A percentile compares a stretch with the other conserved stretches of the same genome.
phyloP scores from a whole-genome alignment of 1,139 yeast genomes.

The Candida sp. region DNA sequence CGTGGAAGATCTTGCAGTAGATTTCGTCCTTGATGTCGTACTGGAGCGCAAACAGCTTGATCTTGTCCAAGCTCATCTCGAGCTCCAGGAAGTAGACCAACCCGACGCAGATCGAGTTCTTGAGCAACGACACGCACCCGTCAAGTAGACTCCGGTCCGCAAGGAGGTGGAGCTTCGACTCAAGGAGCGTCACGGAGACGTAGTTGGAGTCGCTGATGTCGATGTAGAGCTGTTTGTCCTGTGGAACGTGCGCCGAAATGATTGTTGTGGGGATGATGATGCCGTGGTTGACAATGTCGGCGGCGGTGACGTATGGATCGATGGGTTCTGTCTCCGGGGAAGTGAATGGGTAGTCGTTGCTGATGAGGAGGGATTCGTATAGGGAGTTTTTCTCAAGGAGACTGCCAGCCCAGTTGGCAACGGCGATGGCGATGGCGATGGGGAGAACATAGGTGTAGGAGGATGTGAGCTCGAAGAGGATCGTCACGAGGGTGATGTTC shows the following conservation, averaged over 20 bases:
- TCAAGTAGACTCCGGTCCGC: slow-evolving; percentile 51
- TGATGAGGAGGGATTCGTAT: slow-evolving; percentile 53
- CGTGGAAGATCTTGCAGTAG: slow-evolving; percentile 29
- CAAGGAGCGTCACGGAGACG: slow-evolving; percentile 35
- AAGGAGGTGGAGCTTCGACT: slow-evolving; percentile 35
- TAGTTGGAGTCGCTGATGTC: slow-evolving; percentile 44
- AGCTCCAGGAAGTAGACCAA: slow-evolving; percentile 56
- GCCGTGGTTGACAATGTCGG: slow-evolving; percentile 40
- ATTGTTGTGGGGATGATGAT: slow-evolving; percentile 1
- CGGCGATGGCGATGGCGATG: slow-evolving; percentile 59
- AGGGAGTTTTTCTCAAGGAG: slow-evolving; percentile 56
- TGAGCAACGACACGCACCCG: slow-evolving; percentile 58
- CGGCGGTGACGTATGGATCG: slow-evolving; percentile 35
- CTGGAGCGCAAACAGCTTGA: slow-evolving; percentile 34
- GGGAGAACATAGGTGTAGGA: slow-evolving; percentile 65
- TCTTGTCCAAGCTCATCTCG: slow-evolving; percentile 54
- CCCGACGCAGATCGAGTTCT: slow-evolving; percentile 45
- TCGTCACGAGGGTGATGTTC: slow-evolving; percentile 66
- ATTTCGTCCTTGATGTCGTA: slow-evolving; percentile 34
- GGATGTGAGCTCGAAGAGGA: slow-evolving; percentile 63
- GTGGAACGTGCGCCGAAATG: slow-evolving; percentile 4
- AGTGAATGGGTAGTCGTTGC: slow-evolving; percentile 61
- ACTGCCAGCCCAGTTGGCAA: slow-evolving; percentile 63
- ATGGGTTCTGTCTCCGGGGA: slow-evolving; percentile 43
- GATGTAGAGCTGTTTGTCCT: slow-evolving; percentile 27